Base-by-base conservation (phyloP, 768 basidiomycete species). In the Coprinellus micaceus region DNA sequence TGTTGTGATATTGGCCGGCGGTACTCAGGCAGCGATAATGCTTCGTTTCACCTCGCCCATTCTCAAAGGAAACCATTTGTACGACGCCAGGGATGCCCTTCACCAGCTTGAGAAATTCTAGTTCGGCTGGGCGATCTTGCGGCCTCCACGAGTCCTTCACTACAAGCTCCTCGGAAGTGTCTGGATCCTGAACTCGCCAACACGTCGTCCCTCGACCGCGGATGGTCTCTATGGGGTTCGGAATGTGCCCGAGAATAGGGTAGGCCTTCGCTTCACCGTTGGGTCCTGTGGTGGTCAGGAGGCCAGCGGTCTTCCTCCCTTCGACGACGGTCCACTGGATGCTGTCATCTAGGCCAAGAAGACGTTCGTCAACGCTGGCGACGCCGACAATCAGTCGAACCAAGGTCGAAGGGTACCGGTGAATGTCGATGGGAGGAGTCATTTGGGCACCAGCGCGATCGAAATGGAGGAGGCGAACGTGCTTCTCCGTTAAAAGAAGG, bases 381-480 rank as follows among this genome's bases (percentile, higher is more conserved):
- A 56, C 17, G 10, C 55, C 46, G 15, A 50, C 21, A 10, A 56
- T 37, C n/a, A 41, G 33, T 3, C 55, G 30, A n/a, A 56, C 28
- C 24, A 56, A 50, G 13, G 30, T 30, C 15, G 17, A 4, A 9
- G 55, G 24, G 4, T 56, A 22, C 29, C 50, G 21, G 37, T 56
- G 55, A 13, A 56, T 36, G 37, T 56, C 26, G 21, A 49, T 11
- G 48, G 19, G 22, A 2, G 12, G 19, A 5, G 55, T 36, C 15
- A 36, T 24, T 21, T 56, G 25, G 4, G 37, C 6, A 3, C 55
- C 55, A 37, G 30, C 19, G 13, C 47, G 30, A 21, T 56, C 55
- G 37, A 7, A 49, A 11, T 56, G 55, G 28, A 49, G 4, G n/a
- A 56, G 39, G 4, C 55, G 55, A 25, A 50, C 13, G 12, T 13